phyloP scores from a whole-genome alignment of 2,329 filamentous ascomycete species.

The Plenodomus tracheiphilus region DNA sequence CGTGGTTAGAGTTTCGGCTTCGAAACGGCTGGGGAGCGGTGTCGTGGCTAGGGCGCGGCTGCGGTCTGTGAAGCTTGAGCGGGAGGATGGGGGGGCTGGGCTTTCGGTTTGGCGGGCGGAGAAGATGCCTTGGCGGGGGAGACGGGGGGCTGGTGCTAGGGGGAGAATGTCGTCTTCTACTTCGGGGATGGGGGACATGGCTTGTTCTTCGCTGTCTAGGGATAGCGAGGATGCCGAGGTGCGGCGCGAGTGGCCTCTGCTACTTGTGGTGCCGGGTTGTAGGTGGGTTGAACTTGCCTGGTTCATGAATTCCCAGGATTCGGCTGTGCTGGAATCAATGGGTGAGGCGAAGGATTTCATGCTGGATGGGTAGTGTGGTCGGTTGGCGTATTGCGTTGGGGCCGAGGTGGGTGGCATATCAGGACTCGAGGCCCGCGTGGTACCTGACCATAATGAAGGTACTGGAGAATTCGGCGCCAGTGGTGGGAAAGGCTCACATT shows the following conservation, averaged over 20 bases:
- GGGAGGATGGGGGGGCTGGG: conserved; percentile 28
- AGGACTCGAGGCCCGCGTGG: conserved; percentile 41
- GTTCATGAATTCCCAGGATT: conserved; percentile 43
- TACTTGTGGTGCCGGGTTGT: conserved; percentile 23
- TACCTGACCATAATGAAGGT: conserved; percentile 44
- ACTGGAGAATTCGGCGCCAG: conserved; percentile 39
- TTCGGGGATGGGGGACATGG: conserved; percentile 32
- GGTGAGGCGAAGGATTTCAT: conserved; percentile 28
- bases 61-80: conserved; percentile 36
- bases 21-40: conserved; percentile 40
- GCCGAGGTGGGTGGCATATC: conserved; percentile 36
- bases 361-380: conserved; percentile 18
- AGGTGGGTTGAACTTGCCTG: conserved; percentile 24
- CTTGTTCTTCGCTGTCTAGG: conserved; percentile 32
- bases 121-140: conserved; percentile 38
- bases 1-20: conserved; percentile 41
- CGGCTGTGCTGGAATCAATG: conserved; percentile 32
- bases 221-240: conserved; percentile 41
- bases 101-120: conserved; percentile 30
- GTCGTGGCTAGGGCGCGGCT: conserved; percentile 37
- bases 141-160: conserved; percentile 27
- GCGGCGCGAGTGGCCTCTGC: conserved; percentile 30
- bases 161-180: conserved; percentile 36
- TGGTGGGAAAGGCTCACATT: conserved; percentile 41
- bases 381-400: conserved; percentile 23